Percentiles rank a stretch among this genome's conserved stretches.
These are phyloP conservation scores for Debaryomyces fabryi DNA, from an alignment of 1,139 yeast species.

Conservation along the genomic window DNA sequence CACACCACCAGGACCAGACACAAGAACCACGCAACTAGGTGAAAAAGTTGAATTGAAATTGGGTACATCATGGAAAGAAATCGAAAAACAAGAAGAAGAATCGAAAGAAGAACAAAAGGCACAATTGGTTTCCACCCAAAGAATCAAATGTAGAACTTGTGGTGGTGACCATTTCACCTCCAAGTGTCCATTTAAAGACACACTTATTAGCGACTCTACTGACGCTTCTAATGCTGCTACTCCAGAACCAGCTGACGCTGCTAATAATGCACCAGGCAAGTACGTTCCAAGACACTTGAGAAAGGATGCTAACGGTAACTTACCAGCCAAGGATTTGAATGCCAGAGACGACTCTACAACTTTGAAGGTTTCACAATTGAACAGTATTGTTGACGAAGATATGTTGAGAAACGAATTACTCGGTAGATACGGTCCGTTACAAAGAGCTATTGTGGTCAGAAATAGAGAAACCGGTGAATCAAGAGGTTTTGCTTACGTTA, in stretches of 20 bases:
- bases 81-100: constrained; percentile 59
- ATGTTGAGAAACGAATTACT: constrained; percentile 76
- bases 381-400: constrained; percentile 81
- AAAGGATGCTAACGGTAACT: constrained; percentile 59
- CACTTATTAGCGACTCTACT: constrained; percentile 61
- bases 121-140: constrained; percentile 48
- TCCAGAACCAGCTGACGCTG: constrained; percentile 38
- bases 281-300: constrained; percentile 85
- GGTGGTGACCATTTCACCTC: constrained; percentile 92
- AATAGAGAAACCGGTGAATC: constrained; percentile 94
- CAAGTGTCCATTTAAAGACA: constrained; percentile 95
- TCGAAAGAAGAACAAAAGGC: constrained; percentile 57
- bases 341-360: constrained; percentile 84
- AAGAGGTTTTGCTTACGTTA: constrained; percentile 96
- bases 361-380: constrained; percentile 88
- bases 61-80: constrained; percentile 74
- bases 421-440: constrained; percentile 70
- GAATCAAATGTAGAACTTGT: constrained; percentile 85
- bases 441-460: constrained; percentile 82
- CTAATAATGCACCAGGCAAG: constrained; percentile 39
- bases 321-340: constrained; percentile 45
- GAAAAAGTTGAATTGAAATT: constrained; percentile 75
- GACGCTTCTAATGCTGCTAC: constrained; percentile 38
- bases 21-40: constrained; percentile 85
- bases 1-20: constrained; percentile 83